Evolutionary conservation across 2,329 filamentous ascomycete species (phyloP), one percentile per base, ranked within the genome.

Genomic region (Zasmidium cellare): DNA sequence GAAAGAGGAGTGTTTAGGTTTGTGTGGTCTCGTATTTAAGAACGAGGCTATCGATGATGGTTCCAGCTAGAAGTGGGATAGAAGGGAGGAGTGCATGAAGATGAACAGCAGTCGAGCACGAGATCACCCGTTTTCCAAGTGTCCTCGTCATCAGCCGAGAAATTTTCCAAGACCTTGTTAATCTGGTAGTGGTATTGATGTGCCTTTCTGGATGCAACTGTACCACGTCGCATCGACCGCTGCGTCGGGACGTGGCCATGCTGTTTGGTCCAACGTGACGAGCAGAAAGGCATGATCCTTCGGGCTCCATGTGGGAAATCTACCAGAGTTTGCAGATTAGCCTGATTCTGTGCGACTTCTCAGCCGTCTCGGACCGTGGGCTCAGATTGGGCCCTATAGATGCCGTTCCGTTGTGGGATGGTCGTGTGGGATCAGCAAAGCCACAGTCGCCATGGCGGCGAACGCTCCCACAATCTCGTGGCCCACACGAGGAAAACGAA

Each of bases 211-310:
- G 20, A 47, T 38, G 24, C 25, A 16, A 23, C 25, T 47, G 52
- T 55, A 25, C 20, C 28, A 55, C 52, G 45, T 55, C 44, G 52
- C 20, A 48, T 22, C 12, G 12, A n/a, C 51, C 51, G 24, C 38
- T 16, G 35, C 35, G 35, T 41, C 35, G 35, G 35, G 11, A 41
- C 35, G 7, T 41, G 7, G 35, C 35, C 35, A 41, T 41, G 35
- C 3, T 9, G 35, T 41, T 14, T 9, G 5, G 25, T 28, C 25
- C 35, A 41, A 41, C 35, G 35, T 41, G 35, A 41, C 35, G n/a
- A 18, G 35, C 7, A 3, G 5, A 14, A 41, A 28, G 5, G 3
- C 35, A 3, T n/a, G 7, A 41, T 41, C 35, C 35, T 41, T 9
- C n/a, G 7, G 16, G 35, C n/a, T n/a, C 35, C 35, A 41, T 41